Percentiles rank a stretch among this genome's conserved stretches.
Evolutionary conservation across 2,329 filamentous ascomycete species (phyloP).

Genomic region (Fusarium pininemorale): DNA sequence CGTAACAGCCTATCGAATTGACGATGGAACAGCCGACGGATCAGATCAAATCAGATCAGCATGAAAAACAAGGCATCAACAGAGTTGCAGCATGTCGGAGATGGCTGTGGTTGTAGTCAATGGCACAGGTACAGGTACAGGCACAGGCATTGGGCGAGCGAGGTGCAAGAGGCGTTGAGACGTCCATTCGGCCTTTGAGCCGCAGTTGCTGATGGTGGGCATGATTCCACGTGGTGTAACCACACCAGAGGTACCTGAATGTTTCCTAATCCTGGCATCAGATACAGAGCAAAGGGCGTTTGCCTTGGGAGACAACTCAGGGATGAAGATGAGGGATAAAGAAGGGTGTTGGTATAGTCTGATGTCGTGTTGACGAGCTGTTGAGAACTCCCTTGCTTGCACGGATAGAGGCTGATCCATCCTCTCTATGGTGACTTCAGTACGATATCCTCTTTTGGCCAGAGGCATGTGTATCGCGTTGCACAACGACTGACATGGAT

Average conservation of each 20-base stretch:
- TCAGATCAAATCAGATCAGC: conserved; percentile 8
- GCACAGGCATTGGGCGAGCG: neutral
- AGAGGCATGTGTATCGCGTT: conserved; percentile 23
- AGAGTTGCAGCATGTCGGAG: conserved; percentile 3
- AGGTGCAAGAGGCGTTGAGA: conserved; percentile 14
- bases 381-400: neutral
- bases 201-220: conserved; percentile 25
- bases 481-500: conserved; percentile 22
- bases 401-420: conserved; percentile 14
- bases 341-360: conserved; percentile 15
- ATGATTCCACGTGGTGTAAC: conserved; percentile 43
- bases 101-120: conserved; percentile 24
- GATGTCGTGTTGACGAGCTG: conserved; percentile 2
- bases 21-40: neutral
- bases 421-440: neutral
- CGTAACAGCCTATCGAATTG: conserved; percentile 32
- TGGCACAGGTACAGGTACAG: neutral
- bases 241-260: conserved; percentile 18
- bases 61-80: conserved; percentile 14
- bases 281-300: conserved; percentile 10
- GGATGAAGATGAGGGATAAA: neutral
- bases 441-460: conserved; percentile 3
- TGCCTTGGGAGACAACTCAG: neutral
- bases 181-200: conserved; percentile 36
- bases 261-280: conserved; percentile 7